Base-by-base conservation (phyloP, 768 basidiomycete genomes). In the Phylloporus scabripes region DNA sequence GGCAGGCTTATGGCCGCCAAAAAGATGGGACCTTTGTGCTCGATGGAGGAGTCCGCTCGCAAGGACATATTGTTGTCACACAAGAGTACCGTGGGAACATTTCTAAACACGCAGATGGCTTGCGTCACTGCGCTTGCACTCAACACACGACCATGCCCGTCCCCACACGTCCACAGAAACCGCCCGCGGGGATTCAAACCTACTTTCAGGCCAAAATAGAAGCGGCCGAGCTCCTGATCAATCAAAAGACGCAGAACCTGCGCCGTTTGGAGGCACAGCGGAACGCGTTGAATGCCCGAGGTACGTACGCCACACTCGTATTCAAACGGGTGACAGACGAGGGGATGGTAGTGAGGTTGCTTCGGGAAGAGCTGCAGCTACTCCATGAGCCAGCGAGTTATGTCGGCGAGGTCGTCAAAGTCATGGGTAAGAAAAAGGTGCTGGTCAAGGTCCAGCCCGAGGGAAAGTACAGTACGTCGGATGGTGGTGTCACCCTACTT, bases 381-480 rank as follows among this genome's bases (percentile, higher is more conserved):
- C 74, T 96, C 7, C 92, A 93, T 55, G 95, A 98, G 62, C 93
- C 96, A 0, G 95, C 93, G 23, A 91, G 87, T 64, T 97, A 98
- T 71, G 94, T 99, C 34, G 96, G 96, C 7, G 96, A 98, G 70
- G 83, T 98, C 11, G 86, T 97, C 57, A 98, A 95, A 71, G 87
- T 96, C 6, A 99, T 98, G 96, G 92, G 94, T 48, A 97, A 97
- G 85, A 98, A 84, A 69, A 97, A 96, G 70, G 94, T 98, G 12
- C 72, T 98, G 36, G 94, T 99, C 54, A 97, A 99, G 67, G 92
- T 98, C 5, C 94, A 97, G 66, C 95, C 94, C 0, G 94, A 99
- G 73, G 96, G 95, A 45, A 97, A 97, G 82, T 97, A 97, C 73
- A 95, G 94, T 97, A 56, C 61, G 90, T 33, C 15, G 2, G 5